Conservation (phyloP, 2,329 filamentous ascomycete species). For the Xylaria sp. region DNA sequence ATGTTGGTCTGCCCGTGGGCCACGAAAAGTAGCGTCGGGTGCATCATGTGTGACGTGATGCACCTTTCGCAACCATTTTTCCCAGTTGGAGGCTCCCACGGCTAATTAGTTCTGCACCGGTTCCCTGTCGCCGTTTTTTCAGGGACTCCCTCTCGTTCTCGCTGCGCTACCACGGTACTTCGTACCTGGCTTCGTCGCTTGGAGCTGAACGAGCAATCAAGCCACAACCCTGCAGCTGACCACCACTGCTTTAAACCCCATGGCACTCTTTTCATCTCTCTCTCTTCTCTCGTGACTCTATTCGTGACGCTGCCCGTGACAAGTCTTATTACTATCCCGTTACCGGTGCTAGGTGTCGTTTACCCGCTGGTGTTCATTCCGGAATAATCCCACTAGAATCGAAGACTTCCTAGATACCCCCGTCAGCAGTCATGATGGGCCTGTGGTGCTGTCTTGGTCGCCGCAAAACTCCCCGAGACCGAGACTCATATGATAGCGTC, state of each 20-base stretch:
- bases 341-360: not conserved
- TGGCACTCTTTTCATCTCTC: not conserved
- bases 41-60: not conserved
- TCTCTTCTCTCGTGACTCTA: not conserved
- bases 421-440: conserved; percentile 5
- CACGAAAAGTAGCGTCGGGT: not conserved
- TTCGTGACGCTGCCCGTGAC: not conserved
- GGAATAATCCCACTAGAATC: not conserved
- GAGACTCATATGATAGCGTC: not conserved
- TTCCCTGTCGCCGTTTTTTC: not conserved
- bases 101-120: not conserved
- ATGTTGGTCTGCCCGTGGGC: not conserved
- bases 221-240: not conserved
- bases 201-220: not conserved
- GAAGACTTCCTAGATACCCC: not conserved
- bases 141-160: not conserved
- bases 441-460: conserved; percentile 11
- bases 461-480: conserved; percentile 5
- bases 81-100: no score
- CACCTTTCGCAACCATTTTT: not conserved
- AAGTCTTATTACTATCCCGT: not conserved
- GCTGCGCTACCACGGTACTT: not conserved
- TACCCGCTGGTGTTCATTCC: not conserved
- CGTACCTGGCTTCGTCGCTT: not conserved
- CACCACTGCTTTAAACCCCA: not conserved